These are phyloP conservation scores for Ustilago sp. DNA, from an alignment of 1,284 basidiomycete genomes.

Conservation along the genomic window DNA sequence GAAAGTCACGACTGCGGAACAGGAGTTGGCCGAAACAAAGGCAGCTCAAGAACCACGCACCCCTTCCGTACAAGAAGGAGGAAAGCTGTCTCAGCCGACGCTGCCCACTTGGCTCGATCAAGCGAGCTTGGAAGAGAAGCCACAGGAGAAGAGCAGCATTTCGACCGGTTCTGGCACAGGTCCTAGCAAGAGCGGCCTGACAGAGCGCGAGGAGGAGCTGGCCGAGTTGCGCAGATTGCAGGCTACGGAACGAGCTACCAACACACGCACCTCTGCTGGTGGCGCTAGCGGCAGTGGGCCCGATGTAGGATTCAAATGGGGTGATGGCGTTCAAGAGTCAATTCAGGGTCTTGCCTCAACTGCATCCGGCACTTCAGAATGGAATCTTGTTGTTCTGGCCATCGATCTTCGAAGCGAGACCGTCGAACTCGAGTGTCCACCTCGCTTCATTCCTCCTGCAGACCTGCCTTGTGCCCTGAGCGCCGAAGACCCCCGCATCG, in stretches of 20 bases:
- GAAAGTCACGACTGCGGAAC: constrained; percentile 31
- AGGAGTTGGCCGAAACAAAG: constrained; percentile 32
- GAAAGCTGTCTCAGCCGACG: constrained; percentile 39
- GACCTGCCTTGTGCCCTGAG: constrained; percentile 34
- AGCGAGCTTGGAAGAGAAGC: constrained; percentile 10
- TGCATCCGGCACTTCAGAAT: constrained; percentile 52
- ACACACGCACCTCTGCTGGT: neutral
- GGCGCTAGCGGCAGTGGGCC: constrained; percentile 12
- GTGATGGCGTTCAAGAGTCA: constrained; percentile 48
- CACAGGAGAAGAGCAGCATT: constrained; percentile 24
- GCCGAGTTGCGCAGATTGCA: constrained; percentile 44
- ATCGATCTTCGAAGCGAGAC: constrained; percentile 51
- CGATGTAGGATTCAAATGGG: constrained; percentile 46
- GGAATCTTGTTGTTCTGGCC: constrained; percentile 55
- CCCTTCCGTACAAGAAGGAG: constrained; percentile 5
- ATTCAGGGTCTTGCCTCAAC: constrained; percentile 43
- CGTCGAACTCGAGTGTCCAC: constrained; percentile 47
- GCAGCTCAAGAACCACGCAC: constrained; percentile 34
- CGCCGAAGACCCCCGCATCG: constrained; percentile 47
- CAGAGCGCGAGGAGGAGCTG: constrained; percentile 46
- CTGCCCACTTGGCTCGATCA: constrained; percentile 37
- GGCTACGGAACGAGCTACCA: constrained; percentile 34
- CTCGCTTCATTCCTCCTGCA: constrained; percentile 42
- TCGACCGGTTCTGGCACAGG: constrained; percentile 39
- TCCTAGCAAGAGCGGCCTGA: constrained; percentile 20